Conservation (phyloP, 164 flowering plant genomes). For the Kingdonia uniflora region DNA sequence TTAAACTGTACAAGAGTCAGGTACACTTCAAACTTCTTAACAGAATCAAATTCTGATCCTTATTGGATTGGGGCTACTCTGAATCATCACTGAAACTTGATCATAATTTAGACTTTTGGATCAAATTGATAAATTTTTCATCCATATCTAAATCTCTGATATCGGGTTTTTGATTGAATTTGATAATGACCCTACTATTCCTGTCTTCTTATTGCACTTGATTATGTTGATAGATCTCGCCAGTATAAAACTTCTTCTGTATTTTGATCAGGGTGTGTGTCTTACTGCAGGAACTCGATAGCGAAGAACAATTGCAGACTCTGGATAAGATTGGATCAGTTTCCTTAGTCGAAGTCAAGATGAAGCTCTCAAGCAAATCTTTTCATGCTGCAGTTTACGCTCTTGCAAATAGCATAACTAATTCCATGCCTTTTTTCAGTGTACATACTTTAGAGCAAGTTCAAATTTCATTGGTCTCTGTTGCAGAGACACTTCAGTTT, state of each 20-base stretch:
- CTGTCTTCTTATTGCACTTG: too few relatives aligned
- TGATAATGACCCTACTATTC: too few relatives aligned
- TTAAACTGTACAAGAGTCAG: too few relatives aligned
- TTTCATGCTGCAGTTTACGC: conserved; percentile 65
- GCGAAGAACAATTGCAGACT: conserved; percentile 30
- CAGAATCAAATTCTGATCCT: too few relatives aligned
- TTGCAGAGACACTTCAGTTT: conserved; percentile 67
- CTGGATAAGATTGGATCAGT: conserved; percentile 56
- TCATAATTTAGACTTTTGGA: too few relatives aligned
- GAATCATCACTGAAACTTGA: too few relatives aligned
- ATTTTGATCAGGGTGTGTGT: conserved; percentile 9
- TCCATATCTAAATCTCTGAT: too few relatives aligned
- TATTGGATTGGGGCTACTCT: too few relatives aligned
- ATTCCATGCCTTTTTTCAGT: conserved; percentile 17
- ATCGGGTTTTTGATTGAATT: too few relatives aligned
- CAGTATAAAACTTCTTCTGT: not conserved
- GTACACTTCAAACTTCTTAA: too few relatives aligned
- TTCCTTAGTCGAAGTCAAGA: conserved; percentile 31
- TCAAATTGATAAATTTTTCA: too few relatives aligned
- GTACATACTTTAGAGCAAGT: conserved; percentile 26
- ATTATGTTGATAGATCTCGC: too few relatives aligned
- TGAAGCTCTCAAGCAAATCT: conserved; percentile 50
- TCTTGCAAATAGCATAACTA: conserved; percentile 28
- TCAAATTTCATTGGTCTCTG: conserved; percentile 30
- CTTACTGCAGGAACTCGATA: conserved; percentile 53